Base-by-base conservation (phyloP, 371 early-diverging fungal species). In the Actinomortierella wolfii region DNA sequence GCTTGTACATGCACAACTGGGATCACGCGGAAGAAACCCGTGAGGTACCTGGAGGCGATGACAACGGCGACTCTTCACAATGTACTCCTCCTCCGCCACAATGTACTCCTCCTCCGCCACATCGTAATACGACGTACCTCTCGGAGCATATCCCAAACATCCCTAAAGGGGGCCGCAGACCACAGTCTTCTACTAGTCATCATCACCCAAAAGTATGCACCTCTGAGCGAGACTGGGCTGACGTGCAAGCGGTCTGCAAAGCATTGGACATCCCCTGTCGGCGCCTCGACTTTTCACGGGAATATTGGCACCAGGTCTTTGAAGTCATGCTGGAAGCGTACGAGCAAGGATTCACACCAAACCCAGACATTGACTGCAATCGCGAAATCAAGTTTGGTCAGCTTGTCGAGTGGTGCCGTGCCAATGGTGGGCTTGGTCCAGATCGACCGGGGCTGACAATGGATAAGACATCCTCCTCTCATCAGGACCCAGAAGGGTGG, bases 1-100 rank as follows among this genome's bases (percentile, higher is more conserved):
- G 89, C 2, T 78, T 95, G 13, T 97, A 92, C 63, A 96, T 97
- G 97, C 88, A 88, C 54, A 97, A 97, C 76, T 97, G 98, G 98
- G 95, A 96, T 61, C 83, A 86, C 1, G 70, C 81, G 1, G 94
- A 94, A 57, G 95, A 94, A 54, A 78, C 76, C 15, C 94, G 91
- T n/a, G 85, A 83, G 4, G 11, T 11, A 6, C 34, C 34, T 26
- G 67, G 66, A 23, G 2, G 57, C 3, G 61, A 64, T 21, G 23
- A 59, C 7, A 43, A 7, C 15, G 44, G n/a, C n/a, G n/a, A n/a
- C n/a, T n/a, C 60, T 1, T 17, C 15, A 3, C 47, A 49, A 43
- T 48, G 14, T 2, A 21, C 18, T 9, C 39, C 6, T 20, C 18
- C 28, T 39, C 52, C 60, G 0, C 14, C 15, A 3, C 47, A 49